Conservation (phyloP, 176 grass and related monocot genomes). For the Juncus effusus region DNA sequence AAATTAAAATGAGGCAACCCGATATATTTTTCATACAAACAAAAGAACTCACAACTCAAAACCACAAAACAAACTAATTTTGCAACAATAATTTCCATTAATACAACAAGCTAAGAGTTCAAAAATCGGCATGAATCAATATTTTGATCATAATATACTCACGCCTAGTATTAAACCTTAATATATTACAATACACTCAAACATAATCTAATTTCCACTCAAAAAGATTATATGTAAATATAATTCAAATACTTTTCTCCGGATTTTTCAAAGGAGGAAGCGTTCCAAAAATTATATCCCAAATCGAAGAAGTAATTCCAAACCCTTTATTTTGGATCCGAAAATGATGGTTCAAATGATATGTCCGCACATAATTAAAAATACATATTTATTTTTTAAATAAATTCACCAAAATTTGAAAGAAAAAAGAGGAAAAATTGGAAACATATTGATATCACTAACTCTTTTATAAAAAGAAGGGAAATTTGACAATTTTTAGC, state of each 20-base stretch:
- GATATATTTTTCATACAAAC: too few species aligned
- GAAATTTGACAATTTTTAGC: not conserved
- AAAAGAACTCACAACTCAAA: not conserved
- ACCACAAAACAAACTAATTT: conserved; percentile 13
- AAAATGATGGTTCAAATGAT: conserved; percentile 94
- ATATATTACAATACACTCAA: conserved; percentile 50
- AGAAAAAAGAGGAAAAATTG: not conserved
- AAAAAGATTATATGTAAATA: conserved; percentile 25
- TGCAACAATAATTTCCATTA: conserved; percentile 28
- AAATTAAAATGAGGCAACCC: too few species aligned
- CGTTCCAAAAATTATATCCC: conserved; percentile 76
- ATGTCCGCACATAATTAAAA: conserved; percentile 39
- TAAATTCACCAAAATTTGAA: not conserved
- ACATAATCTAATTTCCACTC: conserved; percentile 5
- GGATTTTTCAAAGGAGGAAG: conserved; percentile 39
- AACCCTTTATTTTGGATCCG: conserved; percentile 84
- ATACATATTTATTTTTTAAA: not conserved
- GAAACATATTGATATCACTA: not conserved
- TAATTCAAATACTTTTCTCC: conserved; percentile 33
- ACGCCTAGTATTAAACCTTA: conserved; percentile 29
- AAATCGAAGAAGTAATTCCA: conserved; percentile 84
- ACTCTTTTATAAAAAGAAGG: too few species aligned
- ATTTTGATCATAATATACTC: conserved; percentile 1
- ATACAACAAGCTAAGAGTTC: conserved; percentile 22
- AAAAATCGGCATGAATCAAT: conserved; percentile 30